These are phyloP conservation scores for Lichtheimia hyalospora DNA, from an alignment of 371 early-diverging fungal genomes.

Conservation along the genomic window DNA sequence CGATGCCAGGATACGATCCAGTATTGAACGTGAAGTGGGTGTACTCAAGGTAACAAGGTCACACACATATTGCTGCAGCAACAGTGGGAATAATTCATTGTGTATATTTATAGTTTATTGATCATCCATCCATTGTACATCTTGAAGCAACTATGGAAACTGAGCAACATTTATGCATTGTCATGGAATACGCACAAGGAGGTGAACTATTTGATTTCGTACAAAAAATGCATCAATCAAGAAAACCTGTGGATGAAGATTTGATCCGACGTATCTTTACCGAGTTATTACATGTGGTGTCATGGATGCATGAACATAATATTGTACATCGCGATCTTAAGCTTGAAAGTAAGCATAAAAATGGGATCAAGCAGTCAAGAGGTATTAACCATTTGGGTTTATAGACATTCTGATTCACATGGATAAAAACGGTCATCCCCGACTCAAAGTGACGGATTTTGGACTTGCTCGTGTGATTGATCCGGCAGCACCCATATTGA, in stretches of 20 bases:
- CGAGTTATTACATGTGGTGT: constrained; percentile 61
- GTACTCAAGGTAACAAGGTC: constrained; percentile 36
- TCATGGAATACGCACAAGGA: constrained; percentile 65
- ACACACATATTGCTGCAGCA: background rate
- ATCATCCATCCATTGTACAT: constrained; percentile 70
- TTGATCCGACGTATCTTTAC: constrained; percentile 36
- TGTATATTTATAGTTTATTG: constrained; percentile 39
- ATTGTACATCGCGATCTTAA: constrained; percentile 82
- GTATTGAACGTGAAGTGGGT: constrained; percentile 48
- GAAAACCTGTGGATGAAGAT: constrained; percentile 26
- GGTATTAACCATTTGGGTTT: background rate
- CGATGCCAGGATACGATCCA: constrained; percentile 43
- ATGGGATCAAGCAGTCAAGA: background rate
- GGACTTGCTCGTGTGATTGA: constrained; percentile 63
- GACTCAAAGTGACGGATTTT: constrained; percentile 72
- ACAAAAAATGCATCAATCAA: constrained; percentile 38
- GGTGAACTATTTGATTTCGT: constrained; percentile 71
- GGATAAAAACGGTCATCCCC: constrained; percentile 33
- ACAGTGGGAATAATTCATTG: background rate
- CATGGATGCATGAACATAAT: constrained; percentile 68
- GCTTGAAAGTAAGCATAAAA: constrained; percentile 63
- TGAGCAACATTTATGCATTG: constrained; percentile 58
- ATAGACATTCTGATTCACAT: constrained; percentile 35
- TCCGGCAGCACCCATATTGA: constrained; percentile 37
- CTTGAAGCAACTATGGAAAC: constrained; percentile 75